Percentiles rank a stretch among this genome's conserved stretches.
Conservation (phyloP, 1,139 yeast genomes). For the Suhomyces wounanorum region DNA sequence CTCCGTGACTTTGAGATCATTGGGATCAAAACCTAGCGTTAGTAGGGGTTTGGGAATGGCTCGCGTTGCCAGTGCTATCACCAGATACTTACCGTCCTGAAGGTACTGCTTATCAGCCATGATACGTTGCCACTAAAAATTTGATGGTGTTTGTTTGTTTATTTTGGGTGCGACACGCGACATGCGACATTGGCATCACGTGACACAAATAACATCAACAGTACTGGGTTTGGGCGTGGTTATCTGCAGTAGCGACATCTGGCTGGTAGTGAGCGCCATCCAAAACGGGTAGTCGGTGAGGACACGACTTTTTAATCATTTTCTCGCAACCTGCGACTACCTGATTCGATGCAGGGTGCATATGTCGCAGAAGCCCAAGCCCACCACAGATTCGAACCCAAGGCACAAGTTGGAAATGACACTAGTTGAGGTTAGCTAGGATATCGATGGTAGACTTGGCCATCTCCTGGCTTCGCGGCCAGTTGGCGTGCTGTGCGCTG, state of each 20-base stretch:
- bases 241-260: too few species aligned
- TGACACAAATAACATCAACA: neutral
- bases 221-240: too few species aligned
- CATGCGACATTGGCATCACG: neutral
- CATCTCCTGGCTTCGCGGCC: too few species aligned
- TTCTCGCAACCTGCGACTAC: too few species aligned
- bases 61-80: neutral
- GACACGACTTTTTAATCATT: neutral
- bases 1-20: constrained; percentile 59
- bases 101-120: constrained; percentile 29
- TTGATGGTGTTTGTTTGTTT: constrained; percentile 12
- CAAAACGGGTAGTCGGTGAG: too few species aligned
- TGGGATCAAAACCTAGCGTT: constrained; percentile 60
- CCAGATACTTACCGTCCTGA: constrained; percentile 24
- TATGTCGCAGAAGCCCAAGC: neutral
- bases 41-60: constrained; percentile 8
- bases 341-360: neutral
- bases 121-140: constrained; percentile 5
- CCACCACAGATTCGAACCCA: neutral
- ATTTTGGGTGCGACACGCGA: constrained; percentile 4
- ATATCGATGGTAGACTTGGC: neutral
- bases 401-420: too few species aligned
- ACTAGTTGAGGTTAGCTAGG: too few species aligned
- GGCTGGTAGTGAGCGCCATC: too few species aligned
- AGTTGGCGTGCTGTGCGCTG: too few species aligned